Evolutionary conservation across 2,329 filamentous ascomycete species (phyloP).

Genomic region (Xylaria sp.): DNA sequence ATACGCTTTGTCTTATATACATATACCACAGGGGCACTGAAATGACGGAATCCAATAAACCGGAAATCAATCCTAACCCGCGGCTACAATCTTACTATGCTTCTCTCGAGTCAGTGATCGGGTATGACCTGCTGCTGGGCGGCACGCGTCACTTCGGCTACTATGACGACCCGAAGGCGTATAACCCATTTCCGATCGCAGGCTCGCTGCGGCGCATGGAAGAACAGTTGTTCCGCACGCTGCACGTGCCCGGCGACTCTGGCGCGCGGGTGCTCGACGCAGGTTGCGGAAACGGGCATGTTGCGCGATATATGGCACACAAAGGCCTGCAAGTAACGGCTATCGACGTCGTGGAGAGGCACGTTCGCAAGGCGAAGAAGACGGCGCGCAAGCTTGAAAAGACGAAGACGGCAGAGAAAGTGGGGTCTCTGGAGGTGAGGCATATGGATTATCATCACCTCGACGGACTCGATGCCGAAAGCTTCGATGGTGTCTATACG

Average conservation of each 20-base stretch:
- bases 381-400: conserved; percentile 44
- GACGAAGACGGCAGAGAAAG: conserved; percentile 50
- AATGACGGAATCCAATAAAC: conserved; percentile 9
- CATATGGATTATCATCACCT: conserved; percentile 64
- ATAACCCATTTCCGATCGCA: conserved; percentile 27
- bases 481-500: conserved; percentile 63
- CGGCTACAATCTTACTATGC: conserved; percentile 31
- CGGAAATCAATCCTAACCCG: conserved; percentile 26
- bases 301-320: conserved; percentile 59
- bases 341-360: conserved; percentile 61
- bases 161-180: conserved; percentile 21
- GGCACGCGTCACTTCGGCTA: conserved; percentile 34
- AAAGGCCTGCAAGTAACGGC: conserved; percentile 54
- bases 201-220: conserved; percentile 54
- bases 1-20: neutral
- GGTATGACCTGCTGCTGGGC: conserved; percentile 31
- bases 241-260: conserved; percentile 48
- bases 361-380: conserved; percentile 55
- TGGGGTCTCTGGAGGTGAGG: conserved; percentile 48
- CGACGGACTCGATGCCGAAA: conserved; percentile 50
- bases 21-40: neutral
- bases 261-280: conserved; percentile 60
- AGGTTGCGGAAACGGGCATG: conserved; percentile 61
- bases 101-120: conserved; percentile 31
- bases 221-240: conserved; percentile 54